These are phyloP conservation scores for Magnolia changhungtana DNA, from an alignment of 164 flowering plant species.

Conservation along the genomic window DNA sequence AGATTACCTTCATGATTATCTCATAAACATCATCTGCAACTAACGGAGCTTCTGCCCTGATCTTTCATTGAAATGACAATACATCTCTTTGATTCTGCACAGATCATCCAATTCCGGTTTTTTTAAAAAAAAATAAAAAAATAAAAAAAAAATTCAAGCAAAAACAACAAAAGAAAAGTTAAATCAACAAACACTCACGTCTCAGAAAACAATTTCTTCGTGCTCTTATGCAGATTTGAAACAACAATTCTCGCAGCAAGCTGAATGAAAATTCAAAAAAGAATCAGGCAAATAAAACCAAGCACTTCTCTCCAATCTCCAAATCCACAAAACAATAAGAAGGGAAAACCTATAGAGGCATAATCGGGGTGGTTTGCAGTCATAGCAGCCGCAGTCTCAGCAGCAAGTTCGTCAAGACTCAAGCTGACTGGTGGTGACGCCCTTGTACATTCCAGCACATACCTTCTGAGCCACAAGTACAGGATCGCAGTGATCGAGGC, in stretches of 20 bases:
- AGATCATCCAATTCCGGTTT: background rate
- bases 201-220: constrained; percentile 87
- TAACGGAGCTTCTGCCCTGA: constrained; percentile 82
- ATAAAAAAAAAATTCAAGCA: background rate
- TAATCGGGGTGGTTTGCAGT: constrained; percentile 97
- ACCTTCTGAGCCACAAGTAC: constrained; percentile 95
- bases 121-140: no score
- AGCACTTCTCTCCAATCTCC: background rate
- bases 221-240: constrained; percentile 95
- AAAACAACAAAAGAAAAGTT: background rate
- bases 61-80: constrained; percentile 60
- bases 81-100: constrained; percentile 80
- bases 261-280: constrained; percentile 30
- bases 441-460: constrained; percentile 96
- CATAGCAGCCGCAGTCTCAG: constrained; percentile 97
- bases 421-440: constrained; percentile 94
- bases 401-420: constrained; percentile 96
- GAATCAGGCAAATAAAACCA: background rate
- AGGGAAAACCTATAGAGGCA: constrained; percentile 58
- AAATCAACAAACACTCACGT: constrained; percentile 52
- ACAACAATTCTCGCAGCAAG: constrained; percentile 96
- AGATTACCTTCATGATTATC: constrained; percentile 80
- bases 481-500: constrained; percentile 91
- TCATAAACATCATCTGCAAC: constrained; percentile 96
- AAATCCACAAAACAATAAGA: background rate